Evolutionary conservation across 169 alveolate species (phyloP), one percentile per base, ranked within the genome.

Genomic region (Plasmodium inui): DNA sequence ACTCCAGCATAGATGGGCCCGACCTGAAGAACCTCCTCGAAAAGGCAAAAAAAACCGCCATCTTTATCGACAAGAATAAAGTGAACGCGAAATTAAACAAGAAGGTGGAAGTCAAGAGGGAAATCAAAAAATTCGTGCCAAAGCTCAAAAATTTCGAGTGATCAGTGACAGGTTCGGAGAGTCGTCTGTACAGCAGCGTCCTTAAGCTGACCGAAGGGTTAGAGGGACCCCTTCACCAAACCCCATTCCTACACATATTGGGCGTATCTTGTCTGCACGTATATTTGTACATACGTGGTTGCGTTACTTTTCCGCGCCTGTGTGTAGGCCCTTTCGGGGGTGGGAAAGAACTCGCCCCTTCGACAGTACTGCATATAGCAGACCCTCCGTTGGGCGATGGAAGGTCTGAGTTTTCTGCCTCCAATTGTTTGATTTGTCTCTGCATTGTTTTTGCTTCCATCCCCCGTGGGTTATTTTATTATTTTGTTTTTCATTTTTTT

Each of bases 81-180:
- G 32, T 89, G 39, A 17, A 55, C 30, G 44, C 39, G 17, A 79
- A 53, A 41, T 44, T 89, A 67, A 30, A 41, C 28, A 89, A 89
- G n/a, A 39, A 67, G 32, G 39, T 79, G 1, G 90, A 50, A 78
- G 6, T 61, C 6, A 78, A 89, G 17, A 79, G 82, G 76, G 90
- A 39, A 26, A 73, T 89, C 41, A 89, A 89, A 28, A 89, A 89
- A 28, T 89, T 89, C 73, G 90, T 80, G 30, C 94, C 94, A 7
- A 89, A 89, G 50, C 53, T 89, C 2, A 67, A 79, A 34, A 85
- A 85, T 34, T 3, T 76, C 37, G 78, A 57, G 6, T 82, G 26
- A 30, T 41, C 26, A 44, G 39, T 9, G 61, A 80, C 30, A 26
- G 30, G 12, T 37, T 9, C 3, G 57, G 71, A 8, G 67, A 12